Evolutionary conservation across 805 yeast species (phyloP).

Genomic region (Cyberlindnera amylophila): DNA sequence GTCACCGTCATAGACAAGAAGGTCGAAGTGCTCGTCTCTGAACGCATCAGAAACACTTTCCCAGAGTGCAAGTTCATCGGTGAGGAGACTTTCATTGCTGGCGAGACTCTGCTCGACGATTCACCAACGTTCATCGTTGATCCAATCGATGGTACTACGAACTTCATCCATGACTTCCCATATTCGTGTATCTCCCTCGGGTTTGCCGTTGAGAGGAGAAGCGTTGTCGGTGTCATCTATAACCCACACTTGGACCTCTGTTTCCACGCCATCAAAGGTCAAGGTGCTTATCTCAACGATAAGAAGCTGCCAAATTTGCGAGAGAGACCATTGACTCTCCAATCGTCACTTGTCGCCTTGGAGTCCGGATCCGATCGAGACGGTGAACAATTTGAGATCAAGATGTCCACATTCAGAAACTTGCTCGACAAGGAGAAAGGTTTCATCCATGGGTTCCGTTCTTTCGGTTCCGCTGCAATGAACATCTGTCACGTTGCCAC

Average conservation of each 20-base stretch:
- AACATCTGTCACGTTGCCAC: slow-evolving; percentile 55
- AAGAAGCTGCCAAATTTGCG: slow-evolving; percentile 29
- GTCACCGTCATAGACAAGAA: slow-evolving; percentile 59
- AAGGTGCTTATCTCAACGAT: slow-evolving; percentile 52
- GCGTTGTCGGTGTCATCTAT: slow-evolving; percentile 63
- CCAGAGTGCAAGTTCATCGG: slow-evolving; percentile 56
- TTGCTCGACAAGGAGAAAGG: slow-evolving; percentile 48
- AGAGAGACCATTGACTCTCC: slow-evolving; percentile 38
- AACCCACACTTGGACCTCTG: slow-evolving; percentile 54
- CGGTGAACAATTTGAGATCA: slow-evolving; percentile 47
- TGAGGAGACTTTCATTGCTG: slow-evolving; percentile 54
- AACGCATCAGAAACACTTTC: slow-evolving; percentile 34
- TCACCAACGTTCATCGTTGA: slow-evolving; percentile 63
- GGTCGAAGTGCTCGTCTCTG: slow-evolving; percentile 42
- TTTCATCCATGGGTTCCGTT: slow-evolving; percentile 57
- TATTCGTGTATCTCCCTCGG: slow-evolving; percentile 61
- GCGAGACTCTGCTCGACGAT: slow-evolving; percentile 41
- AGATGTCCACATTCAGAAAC: slow-evolving; percentile 44
- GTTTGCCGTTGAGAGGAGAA: slow-evolving; percentile 41
- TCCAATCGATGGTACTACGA: slow-evolving; percentile 65
- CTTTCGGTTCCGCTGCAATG: slow-evolving; percentile 63
- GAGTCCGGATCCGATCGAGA: slow-evolving; percentile 61
- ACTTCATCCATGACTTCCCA: slow-evolving; percentile 61
- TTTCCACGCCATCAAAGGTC: slow-evolving; percentile 51
- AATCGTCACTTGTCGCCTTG: slow-evolving; percentile 50